These are phyloP conservation scores for Exophiala viscosa DNA, from an alignment of 2,329 filamentous ascomycete genomes.

Conservation along the genomic window DNA sequence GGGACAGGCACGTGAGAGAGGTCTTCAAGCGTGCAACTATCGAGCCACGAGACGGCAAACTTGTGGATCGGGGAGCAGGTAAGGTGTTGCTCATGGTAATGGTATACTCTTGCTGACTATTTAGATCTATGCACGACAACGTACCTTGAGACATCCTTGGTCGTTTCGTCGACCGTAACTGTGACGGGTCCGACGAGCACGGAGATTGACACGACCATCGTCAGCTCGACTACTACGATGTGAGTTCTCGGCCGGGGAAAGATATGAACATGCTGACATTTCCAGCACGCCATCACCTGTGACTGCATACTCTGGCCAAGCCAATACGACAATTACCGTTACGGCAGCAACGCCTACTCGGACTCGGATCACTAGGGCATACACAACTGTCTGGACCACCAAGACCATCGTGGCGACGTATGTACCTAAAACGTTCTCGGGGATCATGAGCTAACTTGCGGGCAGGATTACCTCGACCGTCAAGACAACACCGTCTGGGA, in stretches of 20 bases:
- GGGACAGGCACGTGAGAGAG: neutral
- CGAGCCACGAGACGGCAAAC: conserved; percentile 1
- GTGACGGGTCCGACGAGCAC: conserved; percentile 22
- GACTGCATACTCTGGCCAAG: conserved; percentile 21
- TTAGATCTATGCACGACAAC: conserved; percentile 24
- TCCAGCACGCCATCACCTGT: conserved; percentile 20
- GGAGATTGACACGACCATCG: conserved; percentile 14
- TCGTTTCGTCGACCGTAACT: conserved; percentile 18
- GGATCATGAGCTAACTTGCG: conserved; percentile 1
- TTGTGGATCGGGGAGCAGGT: conserved; percentile 18
- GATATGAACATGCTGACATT: neutral
- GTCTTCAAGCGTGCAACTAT: neutral
- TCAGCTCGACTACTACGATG: conserved; percentile 20
- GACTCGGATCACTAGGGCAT: conserved; percentile 10
- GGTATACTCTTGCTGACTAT: neutral
- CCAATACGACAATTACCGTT: conserved; percentile 18
- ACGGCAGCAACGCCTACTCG: conserved; percentile 23
- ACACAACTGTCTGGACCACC: conserved; percentile 18
- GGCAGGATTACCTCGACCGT: conserved; percentile 19
- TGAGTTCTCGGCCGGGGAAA: conserved; percentile 6
- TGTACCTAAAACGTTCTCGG: neutral
- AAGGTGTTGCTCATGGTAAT: neutral
- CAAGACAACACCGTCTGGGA: conserved; percentile 15
- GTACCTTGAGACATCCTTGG: conserved; percentile 10
- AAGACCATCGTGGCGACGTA: conserved; percentile 23